Percentiles rank a stretch among this genome's conserved stretches.
Evolutionary conservation across 306 rosid species (phyloP).

Genomic region (Prinsepia uniflora): DNA sequence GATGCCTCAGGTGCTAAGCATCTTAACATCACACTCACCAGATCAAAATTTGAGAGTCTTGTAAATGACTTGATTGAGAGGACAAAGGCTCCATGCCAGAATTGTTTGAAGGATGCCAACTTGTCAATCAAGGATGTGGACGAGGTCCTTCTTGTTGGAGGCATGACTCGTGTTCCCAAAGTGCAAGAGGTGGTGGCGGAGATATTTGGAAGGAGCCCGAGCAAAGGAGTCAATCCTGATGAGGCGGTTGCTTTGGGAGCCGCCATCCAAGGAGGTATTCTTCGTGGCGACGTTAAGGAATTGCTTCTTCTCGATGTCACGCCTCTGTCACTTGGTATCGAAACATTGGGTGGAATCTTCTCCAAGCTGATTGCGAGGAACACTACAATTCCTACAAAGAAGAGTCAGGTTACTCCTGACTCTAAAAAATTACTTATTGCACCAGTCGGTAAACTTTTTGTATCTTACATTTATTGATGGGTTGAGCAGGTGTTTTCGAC

Average conservation of each 20-base stretch:
- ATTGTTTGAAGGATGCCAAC: slow-evolving; percentile 82
- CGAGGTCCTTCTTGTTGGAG: slow-evolving; percentile 93
- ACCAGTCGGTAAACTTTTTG: not conserved
- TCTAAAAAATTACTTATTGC: not conserved
- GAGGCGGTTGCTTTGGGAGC: slow-evolving; percentile 98
- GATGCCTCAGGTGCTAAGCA: slow-evolving; percentile 95
- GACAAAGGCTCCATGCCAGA: slow-evolving; percentile 74
- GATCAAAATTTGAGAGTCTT: slow-evolving; percentile 75
- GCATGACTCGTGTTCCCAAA: slow-evolving; percentile 93
- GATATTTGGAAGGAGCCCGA: slow-evolving; percentile 76
- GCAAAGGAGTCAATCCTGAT: slow-evolving; percentile 93
- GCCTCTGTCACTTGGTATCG: slow-evolving; percentile 84
- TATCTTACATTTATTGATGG: not conserved
- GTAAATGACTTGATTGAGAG: slow-evolving; percentile 77
- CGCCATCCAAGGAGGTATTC: slow-evolving; percentile 88
- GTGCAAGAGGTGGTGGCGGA: slow-evolving; percentile 78
- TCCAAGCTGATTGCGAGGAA: slow-evolving; percentile 73
- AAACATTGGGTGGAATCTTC: slow-evolving; percentile 88
- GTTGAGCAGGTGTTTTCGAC: slow-evolving; percentile 69
- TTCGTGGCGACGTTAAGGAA: slow-evolving; percentile 89
- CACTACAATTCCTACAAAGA: slow-evolving; percentile 90
- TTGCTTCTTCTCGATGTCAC: slow-evolving; percentile 83
- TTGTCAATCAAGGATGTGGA: slow-evolving; percentile 69
- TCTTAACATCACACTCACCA: slow-evolving; percentile 72
- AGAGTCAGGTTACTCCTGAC: slow-evolving; percentile 62